Evolutionary conservation across 2,329 filamentous ascomycete genomes (phyloP).

Genomic region (Cryoendolithus antarcticus): DNA sequence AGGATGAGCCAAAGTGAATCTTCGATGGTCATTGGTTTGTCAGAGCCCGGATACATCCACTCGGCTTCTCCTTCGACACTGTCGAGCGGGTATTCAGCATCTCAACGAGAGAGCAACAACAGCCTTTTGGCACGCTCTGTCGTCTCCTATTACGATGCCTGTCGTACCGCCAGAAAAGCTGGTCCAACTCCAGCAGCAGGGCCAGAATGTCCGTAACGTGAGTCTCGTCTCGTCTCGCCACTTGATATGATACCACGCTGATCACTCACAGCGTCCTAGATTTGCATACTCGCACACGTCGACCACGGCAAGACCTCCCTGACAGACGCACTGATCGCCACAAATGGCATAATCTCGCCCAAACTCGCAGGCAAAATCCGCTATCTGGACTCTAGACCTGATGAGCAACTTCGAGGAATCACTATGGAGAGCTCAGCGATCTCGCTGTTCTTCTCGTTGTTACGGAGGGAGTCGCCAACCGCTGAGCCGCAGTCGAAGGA

Average conservation of each 20-base stretch:
- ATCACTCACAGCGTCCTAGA: constrained; percentile 25
- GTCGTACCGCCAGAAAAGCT: constrained; percentile 85
- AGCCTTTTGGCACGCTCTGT: too few species aligned
- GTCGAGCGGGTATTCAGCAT: too few species aligned
- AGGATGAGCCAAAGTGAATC: too few species aligned
- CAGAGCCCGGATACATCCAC: not conserved
- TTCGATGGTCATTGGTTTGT: not conserved
- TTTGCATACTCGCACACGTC: constrained; percentile 64
- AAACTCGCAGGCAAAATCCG: constrained; percentile 96
- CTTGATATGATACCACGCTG: constrained; percentile 27
- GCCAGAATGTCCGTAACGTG: constrained; percentile 87
- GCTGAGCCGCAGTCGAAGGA: constrained; percentile 54
- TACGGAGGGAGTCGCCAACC: constrained; percentile 55
- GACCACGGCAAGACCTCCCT: constrained; percentile 98
- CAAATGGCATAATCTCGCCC: constrained; percentile 97
- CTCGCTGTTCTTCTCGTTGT: constrained; percentile 87
- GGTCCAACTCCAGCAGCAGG: constrained; percentile 74
- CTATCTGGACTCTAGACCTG: constrained; percentile 89
- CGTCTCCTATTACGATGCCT: constrained; percentile 53
- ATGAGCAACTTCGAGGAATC: constrained; percentile 94
- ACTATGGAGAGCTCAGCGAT: constrained; percentile 99
- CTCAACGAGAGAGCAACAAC: too few species aligned
- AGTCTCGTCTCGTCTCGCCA: constrained; percentile 18
- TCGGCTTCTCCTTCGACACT: too few species aligned
- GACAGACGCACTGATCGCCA: constrained; percentile 89